Base-by-base conservation (phyloP, 345 rosid species). In the Salix udensis region DNA sequence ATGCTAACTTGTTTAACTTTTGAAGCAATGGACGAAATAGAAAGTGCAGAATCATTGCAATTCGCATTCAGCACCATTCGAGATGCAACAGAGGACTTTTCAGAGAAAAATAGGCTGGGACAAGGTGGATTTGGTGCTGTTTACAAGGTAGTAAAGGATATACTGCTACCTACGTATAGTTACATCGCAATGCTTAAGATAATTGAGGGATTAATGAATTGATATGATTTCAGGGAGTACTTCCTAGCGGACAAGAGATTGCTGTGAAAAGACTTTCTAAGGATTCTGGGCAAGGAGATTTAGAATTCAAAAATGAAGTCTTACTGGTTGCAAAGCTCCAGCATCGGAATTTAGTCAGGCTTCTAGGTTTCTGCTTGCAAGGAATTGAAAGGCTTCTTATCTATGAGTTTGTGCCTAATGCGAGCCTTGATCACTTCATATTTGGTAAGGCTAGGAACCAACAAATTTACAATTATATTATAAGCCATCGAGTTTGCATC, bases 91-190 rank as follows among this genome's bases (percentile, higher is more conserved):
- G 28, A 80, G 46, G 34, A 84, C 62, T 88, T 85, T 55, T 81
- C 88, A 4, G 75, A 71, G 37, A 64, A 48, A n/a, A 87, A 89
- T 58, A 71, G 79, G 80, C 80, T 87, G 64, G 90, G 87, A 23
- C 79, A 82, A 64, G 88, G 91, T 53, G 91, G 91, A 67, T 88
- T 85, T 16, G 92, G 89, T 31, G 67, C 77, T 44, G 91, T 86
- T 40, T 86, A 82, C 78, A 82, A 81, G 87, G 88, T 88, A 78
- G 42, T 39, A 9, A 39, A 2, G 11, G 42, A 39, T 39, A 39
- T 8, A 39, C 42, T 39, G 0, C 0, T 39, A 8, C 42, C 2
- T 39, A 39, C 42, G 2, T 39, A 39, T 39, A 9, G 42, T 39
- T 39, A 21, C 21, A 1, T 21, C 26, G 12, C 26, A 2, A 0